Percentiles rank a stretch among this genome's conserved stretches.
Conservation (phyloP, 2,329 filamentous ascomycete species). For the Verticillium longisporum region DNA sequence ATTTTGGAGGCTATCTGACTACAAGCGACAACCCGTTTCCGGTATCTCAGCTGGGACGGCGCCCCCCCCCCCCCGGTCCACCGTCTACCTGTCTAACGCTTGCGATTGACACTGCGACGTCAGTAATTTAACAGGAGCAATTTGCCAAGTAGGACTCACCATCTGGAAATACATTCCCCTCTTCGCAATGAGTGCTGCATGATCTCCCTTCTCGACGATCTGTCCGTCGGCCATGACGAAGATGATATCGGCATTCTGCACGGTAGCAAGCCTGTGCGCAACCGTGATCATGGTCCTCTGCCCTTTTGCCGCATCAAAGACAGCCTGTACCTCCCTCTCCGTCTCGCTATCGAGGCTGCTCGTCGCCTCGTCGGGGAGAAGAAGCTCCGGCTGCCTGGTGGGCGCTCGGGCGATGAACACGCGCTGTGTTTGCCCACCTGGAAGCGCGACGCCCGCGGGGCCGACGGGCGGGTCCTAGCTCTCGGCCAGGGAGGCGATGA, state of each 20-base stretch:
- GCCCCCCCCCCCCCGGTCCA: too few species aligned
- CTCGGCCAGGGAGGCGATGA: slow-evolving; percentile 41
- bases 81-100: slow-evolving; percentile 5
- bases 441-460: slow-evolving; percentile 51
- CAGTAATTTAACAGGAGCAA: neutral
- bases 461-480: slow-evolving; percentile 39
- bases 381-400: slow-evolving; percentile 39
- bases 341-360: slow-evolving; percentile 47
- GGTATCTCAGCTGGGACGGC: neutral
- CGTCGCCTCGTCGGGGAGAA: slow-evolving; percentile 53
- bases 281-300: slow-evolving; percentile 30
- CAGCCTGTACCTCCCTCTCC: slow-evolving; percentile 43
- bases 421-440: slow-evolving; percentile 50
- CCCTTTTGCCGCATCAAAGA: slow-evolving; percentile 18
- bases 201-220: slow-evolving; percentile 32
- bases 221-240: slow-evolving; percentile 34
- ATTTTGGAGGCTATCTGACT: neutral
- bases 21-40: neutral
- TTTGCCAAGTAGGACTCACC: slow-evolving; percentile 1
- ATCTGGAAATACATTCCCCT: slow-evolving; percentile 12
- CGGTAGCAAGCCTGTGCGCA: slow-evolving; percentile 33
- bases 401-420: slow-evolving; percentile 49
- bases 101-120: slow-evolving; percentile 11
- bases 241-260: slow-evolving; percentile 36
- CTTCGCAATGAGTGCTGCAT: slow-evolving; percentile 15